Evolutionary conservation across 495 filamentous ascomycete species (phyloP), one percentile per base, ranked within the genome.

Genomic region (Geoglossum glabrum): DNA sequence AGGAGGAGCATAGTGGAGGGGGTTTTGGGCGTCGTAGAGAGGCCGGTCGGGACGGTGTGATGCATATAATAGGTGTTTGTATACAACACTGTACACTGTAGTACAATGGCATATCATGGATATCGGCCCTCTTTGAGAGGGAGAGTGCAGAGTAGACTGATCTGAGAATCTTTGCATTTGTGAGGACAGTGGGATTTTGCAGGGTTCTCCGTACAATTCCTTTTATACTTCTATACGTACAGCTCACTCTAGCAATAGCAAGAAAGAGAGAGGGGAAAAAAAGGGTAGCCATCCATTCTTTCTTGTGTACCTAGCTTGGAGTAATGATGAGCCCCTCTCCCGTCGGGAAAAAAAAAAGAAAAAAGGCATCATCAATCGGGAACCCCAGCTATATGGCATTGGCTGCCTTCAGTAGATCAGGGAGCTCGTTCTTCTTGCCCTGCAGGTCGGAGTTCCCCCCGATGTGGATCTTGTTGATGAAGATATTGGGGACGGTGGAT

Each of bases 391-490:
- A 85, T 57, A 82, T 56, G 61, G 85, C 85, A 61, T 79, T 79
- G 64, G 83, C 86, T 30, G 72, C 73, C 72, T 78, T 77, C 67
- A 90, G 68, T 66, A 89, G 64, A 9, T 58, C 51, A 0, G 73
- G 71, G 38, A 90, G 63, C 56, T 85, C 64, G 0, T 26, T 45
- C 71, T 79, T 82, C 68, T 69, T 76, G 1, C 69, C 75, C 73
- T 96, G 87, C 58, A 98, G 70, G 65, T 97, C 93, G 6, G 88
- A 95, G 79, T 97, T 96, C 54, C 92, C 92, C 40, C 92, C 90
- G 67, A 99, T 92, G 71, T 96, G 92, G 70, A 88, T 69, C 75
- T 89, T 69, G 62, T 70, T 70, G 73, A 99, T 96, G 75, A 83
- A 99, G 73, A 96, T 86, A 72, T 95, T 96, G 57, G 92, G 92